These are phyloP conservation scores for Delitschia confertaspora DNA, from an alignment of 495 filamentous ascomycete species.

Conservation along the genomic window DNA sequence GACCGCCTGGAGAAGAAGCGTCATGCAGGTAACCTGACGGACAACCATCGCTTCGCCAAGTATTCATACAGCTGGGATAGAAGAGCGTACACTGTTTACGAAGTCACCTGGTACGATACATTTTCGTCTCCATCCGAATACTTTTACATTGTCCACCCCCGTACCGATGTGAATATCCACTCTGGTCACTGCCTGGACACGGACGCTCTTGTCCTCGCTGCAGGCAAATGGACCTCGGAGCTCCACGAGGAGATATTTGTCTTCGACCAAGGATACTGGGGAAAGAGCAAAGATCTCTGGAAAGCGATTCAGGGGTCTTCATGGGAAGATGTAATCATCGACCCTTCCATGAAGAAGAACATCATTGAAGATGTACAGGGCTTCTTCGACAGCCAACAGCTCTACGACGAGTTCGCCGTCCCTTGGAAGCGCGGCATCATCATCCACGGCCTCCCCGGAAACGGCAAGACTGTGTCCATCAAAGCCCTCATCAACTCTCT, in stretches of 20 bases:
- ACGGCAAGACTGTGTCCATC: constrained; percentile 62
- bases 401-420: constrained; percentile 20
- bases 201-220: constrained; percentile 15
- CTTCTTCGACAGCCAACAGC: constrained; percentile 24
- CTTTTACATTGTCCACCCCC: constrained; percentile 10
- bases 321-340: constrained; percentile 28
- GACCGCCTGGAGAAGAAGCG: constrained; percentile 15
- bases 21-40: constrained; percentile 7
- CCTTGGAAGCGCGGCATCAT: constrained; percentile 39
- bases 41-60: constrained; percentile 11
- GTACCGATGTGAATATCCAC: constrained; percentile 1
- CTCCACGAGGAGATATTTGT: constrained; percentile 27
- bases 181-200: constrained; percentile 10
- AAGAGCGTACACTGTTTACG: constrained; percentile 21
- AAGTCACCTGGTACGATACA: constrained; percentile 7
- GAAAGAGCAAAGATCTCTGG: constrained; percentile 24
- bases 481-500: constrained; percentile 57
- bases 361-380: constrained; percentile 27
- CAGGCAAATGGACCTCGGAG: constrained; percentile 18
- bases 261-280: constrained; percentile 25
- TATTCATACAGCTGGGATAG: constrained; percentile 22
- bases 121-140: background rate
- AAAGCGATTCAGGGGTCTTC: constrained; percentile 13
- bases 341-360: constrained; percentile 21
- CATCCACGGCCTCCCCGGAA: constrained; percentile 45